A percentile compares a stretch with the other conserved stretches of the same genome.
These are phyloP conservation scores for Thelonectria olida DNA, from an alignment of 2,329 filamentous ascomycete genomes.

Conservation along the genomic window DNA sequence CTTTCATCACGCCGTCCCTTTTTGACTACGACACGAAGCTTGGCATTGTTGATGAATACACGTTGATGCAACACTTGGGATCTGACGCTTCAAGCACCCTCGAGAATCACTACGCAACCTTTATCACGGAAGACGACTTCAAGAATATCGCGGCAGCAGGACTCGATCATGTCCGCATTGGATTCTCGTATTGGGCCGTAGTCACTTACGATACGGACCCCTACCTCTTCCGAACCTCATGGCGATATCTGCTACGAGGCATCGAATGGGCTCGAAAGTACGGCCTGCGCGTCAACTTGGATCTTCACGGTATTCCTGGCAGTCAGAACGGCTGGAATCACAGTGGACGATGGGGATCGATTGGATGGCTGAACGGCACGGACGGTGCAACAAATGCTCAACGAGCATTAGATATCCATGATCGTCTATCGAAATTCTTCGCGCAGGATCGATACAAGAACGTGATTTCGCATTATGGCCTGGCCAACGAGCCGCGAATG, in stretches of 20 bases:
- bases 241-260: constrained; percentile 90
- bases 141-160: constrained; percentile 85
- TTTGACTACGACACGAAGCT: constrained; percentile 74
- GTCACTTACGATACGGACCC: constrained; percentile 85
- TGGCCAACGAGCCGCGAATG: constrained; percentile 96
- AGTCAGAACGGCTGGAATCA: constrained; percentile 99
- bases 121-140: constrained; percentile 87
- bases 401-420: constrained; percentile 86
- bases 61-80: constrained; percentile 77
- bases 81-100: constrained; percentile 71
- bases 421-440: constrained; percentile 90
- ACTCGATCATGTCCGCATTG: constrained; percentile 96
- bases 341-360: constrained; percentile 81
- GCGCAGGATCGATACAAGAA: constrained; percentile 92
- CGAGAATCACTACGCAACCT: constrained; percentile 92
- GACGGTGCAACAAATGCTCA: constrained; percentile 81
- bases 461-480: constrained; percentile 89
- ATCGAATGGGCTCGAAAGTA: constrained; percentile 96
- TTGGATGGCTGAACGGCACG: constrained; percentile 92
- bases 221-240: constrained; percentile 86
- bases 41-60: constrained; percentile 89
- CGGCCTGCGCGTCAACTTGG: constrained; percentile 90
- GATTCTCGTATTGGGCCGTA: constrained; percentile 95
- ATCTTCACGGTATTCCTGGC: constrained; percentile 90
- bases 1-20: constrained; percentile 93